Evolutionary conservation across 2,329 filamentous ascomycete species (phyloP), one percentile per base, ranked within the genome.

Genomic region (Daldinia eschscholtzii): DNA sequence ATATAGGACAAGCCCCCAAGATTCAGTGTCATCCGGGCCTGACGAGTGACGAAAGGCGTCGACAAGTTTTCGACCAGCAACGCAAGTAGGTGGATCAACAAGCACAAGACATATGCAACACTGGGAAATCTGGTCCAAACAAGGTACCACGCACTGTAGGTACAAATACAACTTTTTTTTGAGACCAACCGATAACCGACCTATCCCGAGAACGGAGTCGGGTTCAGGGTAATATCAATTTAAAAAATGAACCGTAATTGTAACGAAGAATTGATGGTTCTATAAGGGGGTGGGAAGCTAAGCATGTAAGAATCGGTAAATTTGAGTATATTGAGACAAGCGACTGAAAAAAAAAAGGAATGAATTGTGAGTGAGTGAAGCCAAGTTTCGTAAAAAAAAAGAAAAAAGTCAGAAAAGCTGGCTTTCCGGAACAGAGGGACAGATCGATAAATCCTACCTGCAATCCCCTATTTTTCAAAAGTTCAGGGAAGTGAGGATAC

Each of bases 1-100:
- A 73, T 71, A 72, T 73, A 75, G 70, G 71, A 72, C 69, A 71
- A 68, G 75, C 70, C 68, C 18, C 69, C 70, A 65, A 72, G 68
- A 58, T 68, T 60, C 64, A 68, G 67, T 70, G 67, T 72, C 70
- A 72, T 72, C 64, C 70, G 70, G 62, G 70, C 64, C 66, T 57
- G 53, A 57, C 37, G 60, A 71, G 64, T 71, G 65, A 70, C 70
- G 70, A 72, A 65, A 70, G 64, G 64, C 67, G 64, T 67, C 62
- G 70, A 72, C 64, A 70, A 64, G 46, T 65, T 64, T 64, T 60
- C 39, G 60, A 65, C 69, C 61, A 61, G 61, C 33, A 67, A 67
- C 67, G 63, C 64, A 70, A 35, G 61, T 23, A 59, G 70, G 70
- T 72, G 70, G 70, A 72, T 71, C 70, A 70, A 48, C 62, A 64